Evolutionary conservation across 352 stramenopile genomes (phyloP), one percentile per base, ranked within the genome.

Genomic region (Phytophthora pluvialis): DNA sequence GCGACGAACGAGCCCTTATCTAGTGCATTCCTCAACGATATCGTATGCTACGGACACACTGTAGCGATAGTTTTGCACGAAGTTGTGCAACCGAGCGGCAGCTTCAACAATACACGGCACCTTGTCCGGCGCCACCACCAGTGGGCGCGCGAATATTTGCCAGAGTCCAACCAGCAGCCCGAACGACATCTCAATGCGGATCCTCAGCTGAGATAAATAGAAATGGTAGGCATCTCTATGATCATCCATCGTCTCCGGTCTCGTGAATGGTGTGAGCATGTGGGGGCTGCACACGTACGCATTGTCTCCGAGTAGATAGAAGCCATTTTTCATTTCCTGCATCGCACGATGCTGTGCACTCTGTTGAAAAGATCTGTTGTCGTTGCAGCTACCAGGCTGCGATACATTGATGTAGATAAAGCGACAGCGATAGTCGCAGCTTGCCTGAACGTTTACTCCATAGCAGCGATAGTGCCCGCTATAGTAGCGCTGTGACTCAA

Each of bases 1-100:
- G 16, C 47, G 47, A 2, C 16, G 4, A 13, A 55, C 16, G 31
- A 55, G 31, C 3, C 47, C 32, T 33, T 45, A n/a, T 31, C 32
- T 32, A 1, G 18, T 55, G 10, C 47, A 59, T 25, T 50, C 25
- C 8, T 49, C 38, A 3, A 43, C 51, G 33, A 59, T 59, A 12
- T 59, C 39, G 4, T 50, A 55, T 2, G 8, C 11, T 39, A 9
- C 6, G 0, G 6, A 31, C 25, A 13, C 8, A 16, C 35, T 15
- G 36, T 58, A 48, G 36, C 26, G 25, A 36, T 48, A 11, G 8
- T 42, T 42, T 11, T 35, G 31, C 31, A 35, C 31, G 31, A 35
- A 35, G 10, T 35, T 35, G 1, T 35, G 31, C 31, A 35, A 35
- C 1, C 31, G 31, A 35, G 31, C 3, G 10, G 31, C 31, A 35